Evolutionary conservation across 2,329 filamentous ascomycete species (phyloP), one percentile per base, ranked within the genome.

Genomic region (Fusarium dlaminii): DNA sequence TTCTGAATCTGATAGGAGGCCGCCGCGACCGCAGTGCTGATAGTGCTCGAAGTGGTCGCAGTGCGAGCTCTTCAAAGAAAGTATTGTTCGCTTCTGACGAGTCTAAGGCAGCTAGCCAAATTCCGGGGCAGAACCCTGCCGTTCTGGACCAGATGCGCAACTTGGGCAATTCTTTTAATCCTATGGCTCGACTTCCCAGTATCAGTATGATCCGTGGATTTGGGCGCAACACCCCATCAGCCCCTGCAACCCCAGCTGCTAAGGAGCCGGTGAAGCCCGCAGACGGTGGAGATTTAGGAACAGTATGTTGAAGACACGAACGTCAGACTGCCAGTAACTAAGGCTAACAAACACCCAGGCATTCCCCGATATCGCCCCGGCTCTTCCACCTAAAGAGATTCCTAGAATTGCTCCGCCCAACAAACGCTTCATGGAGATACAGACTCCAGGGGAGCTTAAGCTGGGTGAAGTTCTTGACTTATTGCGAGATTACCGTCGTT

Each of bases 141-240:
- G 82, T 91, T 18, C 89, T 97, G 5, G 94, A 97, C 72, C 94
- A 94, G 18, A 92, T 97, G 85, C 91, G 93, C 62, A 96, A 89
- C 80, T 87, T 97, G 68, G 92, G 94, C 42, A 96, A 89, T 80
- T 92, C 92, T 2, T 85, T 97, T 39, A 97, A 97, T 77, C 94
- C 94, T 7, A 91, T 97, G 80, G 94, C 91, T 49, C 90, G 94
- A 58, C 89, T 97, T 58, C 90, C 92, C 3, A 85, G 91, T 39
- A 94, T 96, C 80, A 89, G 89, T 63, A 88, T 91, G 79, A 92
- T 97, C 75, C 90, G 93, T 63, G 91, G 91, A 2, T 96, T 97
- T 77, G 93, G 94, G 3, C 86, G 92, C 59, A 82, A 82, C 85
- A 29, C 82, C 85, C 27, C 85, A 14, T 81, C 80, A 13, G 77